phyloP scores from a whole-genome alignment of 495 filamentous ascomycete species.

The Aspergillus carlsbadensis region DNA sequence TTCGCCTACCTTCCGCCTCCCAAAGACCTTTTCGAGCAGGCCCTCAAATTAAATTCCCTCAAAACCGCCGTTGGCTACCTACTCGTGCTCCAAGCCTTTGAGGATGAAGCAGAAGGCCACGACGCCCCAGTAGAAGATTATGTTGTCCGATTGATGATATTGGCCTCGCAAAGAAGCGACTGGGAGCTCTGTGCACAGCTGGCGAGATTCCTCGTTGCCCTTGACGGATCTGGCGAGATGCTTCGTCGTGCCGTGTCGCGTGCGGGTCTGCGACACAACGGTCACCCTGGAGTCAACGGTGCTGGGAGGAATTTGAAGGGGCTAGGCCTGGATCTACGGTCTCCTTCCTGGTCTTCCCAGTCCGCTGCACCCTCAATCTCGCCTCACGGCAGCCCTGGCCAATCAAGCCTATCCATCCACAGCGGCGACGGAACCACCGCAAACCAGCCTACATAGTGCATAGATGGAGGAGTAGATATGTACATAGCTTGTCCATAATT shows the following conservation, averaged over 20 bases:
- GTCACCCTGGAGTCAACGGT: slow-evolving; percentile 23
- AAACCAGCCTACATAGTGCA: not conserved
- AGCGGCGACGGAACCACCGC: not conserved
- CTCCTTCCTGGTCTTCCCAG: slow-evolving; percentile 39
- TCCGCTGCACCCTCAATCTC: slow-evolving; percentile 36
- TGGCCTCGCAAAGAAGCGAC: slow-evolving; percentile 80
- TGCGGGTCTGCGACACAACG: slow-evolving; percentile 51
- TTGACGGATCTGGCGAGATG: slow-evolving; percentile 83
- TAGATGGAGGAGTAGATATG: not conserved
- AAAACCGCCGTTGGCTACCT: slow-evolving; percentile 97
- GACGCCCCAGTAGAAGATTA: slow-evolving; percentile 63
- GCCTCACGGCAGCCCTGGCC: slow-evolving; percentile 15
- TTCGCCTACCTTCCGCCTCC: slow-evolving; percentile 88
- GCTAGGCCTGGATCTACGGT: slow-evolving; percentile 36
- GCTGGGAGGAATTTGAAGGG: slow-evolving; percentile 37
- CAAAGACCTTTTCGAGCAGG: slow-evolving; percentile 88
- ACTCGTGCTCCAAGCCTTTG: slow-evolving; percentile 90
- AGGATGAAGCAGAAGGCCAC: slow-evolving; percentile 69
- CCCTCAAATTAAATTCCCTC: slow-evolving; percentile 74
- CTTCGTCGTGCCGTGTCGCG: slow-evolving; percentile 74
- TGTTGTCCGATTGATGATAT: slow-evolving; percentile 76
- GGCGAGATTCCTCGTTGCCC: slow-evolving; percentile 85
- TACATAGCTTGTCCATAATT: slow-evolving; percentile 4
- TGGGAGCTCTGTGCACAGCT: slow-evolving; percentile 98
- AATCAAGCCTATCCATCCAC: not conserved